Base-by-base conservation (phyloP, 1,284 basidiomycete genomes). In the Anthracocystis setariae region DNA sequence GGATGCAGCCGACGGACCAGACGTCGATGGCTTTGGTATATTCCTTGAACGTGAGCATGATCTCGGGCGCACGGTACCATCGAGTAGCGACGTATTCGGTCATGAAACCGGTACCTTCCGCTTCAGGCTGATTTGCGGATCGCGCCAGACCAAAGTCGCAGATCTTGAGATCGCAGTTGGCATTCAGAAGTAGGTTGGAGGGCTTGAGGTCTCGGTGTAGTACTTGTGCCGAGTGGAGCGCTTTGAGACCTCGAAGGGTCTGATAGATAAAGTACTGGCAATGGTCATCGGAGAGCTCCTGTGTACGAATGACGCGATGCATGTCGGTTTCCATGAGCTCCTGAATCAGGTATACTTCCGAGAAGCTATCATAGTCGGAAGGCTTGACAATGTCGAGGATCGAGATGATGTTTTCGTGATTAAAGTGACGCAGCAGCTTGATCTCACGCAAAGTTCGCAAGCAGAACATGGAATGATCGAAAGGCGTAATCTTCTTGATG, bases 231-330 rank as follows among this genome's bases (percentile, higher is more conserved):
- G 79, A 78, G 46, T 82, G 81, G 10, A 83, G 65, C 33, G 82
- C 82, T 59, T 83, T 83, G 46, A 83, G 69, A 2, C 81, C 82
- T 18, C 82, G 69, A 33, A 83, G 56, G 9, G 81, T 83, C 58
- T 95, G 93, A 83, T 96, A 96, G 76, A 94, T 90, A 83, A 95
- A 95, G 83, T 96, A 96, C 83, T 95, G 93, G 80, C 90, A 93
- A 83, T 95, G 94, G 82, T 94, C 92, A 79, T 94, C 80, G 5
- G 79, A 80, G n/a, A 82, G 74, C 46, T 83, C 78, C 59, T 83
- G 82, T 1, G 81, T 83, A 10, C 82, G 76, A 39, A 83, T 82
- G 44, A 83, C 81, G 0, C 80, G 67, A 50, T 82, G 81, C 76
- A 82, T 76, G 43, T 82, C 81, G 17, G 81, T 82, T 57, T 82